Conservation (phyloP, 108 stramenopile genomes). For the Cyclotella sp. region DNA sequence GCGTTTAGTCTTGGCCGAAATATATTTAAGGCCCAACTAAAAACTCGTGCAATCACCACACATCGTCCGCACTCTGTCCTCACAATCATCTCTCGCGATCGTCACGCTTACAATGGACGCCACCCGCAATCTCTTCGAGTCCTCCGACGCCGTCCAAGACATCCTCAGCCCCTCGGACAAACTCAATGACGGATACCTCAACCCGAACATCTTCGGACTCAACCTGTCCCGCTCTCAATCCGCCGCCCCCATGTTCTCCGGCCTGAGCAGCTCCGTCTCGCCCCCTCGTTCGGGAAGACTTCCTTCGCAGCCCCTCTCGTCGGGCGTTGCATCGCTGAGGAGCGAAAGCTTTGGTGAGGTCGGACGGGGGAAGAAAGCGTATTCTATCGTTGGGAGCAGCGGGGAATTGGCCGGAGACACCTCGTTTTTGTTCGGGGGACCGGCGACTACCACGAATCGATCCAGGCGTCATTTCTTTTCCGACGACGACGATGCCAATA, state of each 20-base stretch:
- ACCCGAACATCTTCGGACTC: slow-evolving; percentile 50
- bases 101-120: background rate
- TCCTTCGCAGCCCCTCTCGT: slow-evolving; percentile 15
- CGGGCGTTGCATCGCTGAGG: background rate
- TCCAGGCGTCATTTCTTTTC: slow-evolving; percentile 19
- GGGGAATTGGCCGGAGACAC: background rate
- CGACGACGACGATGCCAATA: slow-evolving; percentile 27
- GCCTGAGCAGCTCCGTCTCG: slow-evolving; percentile 18
- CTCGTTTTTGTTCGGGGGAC: slow-evolving; percentile 9
- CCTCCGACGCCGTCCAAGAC: slow-evolving; percentile 10
- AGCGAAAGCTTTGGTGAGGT: slow-evolving; percentile 6
- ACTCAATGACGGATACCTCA: slow-evolving; percentile 7
- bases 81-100: background rate
- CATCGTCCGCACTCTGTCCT: background rate
- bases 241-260: slow-evolving; percentile 51
- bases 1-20: too few species aligned
- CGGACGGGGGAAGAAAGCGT: background rate
- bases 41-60: too few species aligned
- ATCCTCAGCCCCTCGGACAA: background rate
- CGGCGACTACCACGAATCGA: slow-evolving; percentile 16
- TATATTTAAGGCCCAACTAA: too few species aligned
- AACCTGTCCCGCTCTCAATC: slow-evolving; percentile 63
- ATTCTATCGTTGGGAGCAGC: background rate
- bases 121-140: slow-evolving; percentile 5
- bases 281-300: slow-evolving; percentile 52